Percentiles rank a stretch among this genome's conserved stretches.
Conservation (phyloP, 2,329 filamentous ascomycete genomes). For the Cordyceps cateniannulata region DNA sequence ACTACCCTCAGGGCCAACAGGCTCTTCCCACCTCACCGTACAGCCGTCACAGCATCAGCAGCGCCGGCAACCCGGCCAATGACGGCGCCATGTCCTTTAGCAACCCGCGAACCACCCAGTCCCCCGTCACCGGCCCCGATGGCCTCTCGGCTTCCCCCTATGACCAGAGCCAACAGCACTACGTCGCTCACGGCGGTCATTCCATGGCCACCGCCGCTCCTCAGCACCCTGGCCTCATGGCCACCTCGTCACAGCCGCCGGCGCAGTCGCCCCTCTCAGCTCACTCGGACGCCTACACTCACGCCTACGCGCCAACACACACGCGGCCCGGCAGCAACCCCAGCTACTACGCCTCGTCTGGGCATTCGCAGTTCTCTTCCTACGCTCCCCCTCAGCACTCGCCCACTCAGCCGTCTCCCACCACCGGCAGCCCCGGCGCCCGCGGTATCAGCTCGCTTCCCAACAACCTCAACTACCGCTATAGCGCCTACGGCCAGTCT, state of each 20-base stretch:
- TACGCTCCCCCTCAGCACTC: slow-evolving; percentile 33
- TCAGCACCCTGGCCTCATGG: slow-evolving; percentile 3
- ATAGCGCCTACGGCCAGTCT: slow-evolving; percentile 42
- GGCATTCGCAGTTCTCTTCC: slow-evolving; percentile 38
- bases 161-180: slow-evolving; percentile 57
- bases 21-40: slow-evolving; percentile 23
- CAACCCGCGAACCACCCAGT: slow-evolving; percentile 29
- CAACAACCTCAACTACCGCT: slow-evolving; percentile 26
- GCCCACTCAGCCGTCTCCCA: slow-evolving; percentile 40
- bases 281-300: slow-evolving; percentile 11
- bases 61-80: slow-evolving; percentile 6
- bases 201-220: slow-evolving; percentile 8
- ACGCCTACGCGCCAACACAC: slow-evolving; percentile 38
- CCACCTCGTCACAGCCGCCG: slow-evolving; percentile 20
- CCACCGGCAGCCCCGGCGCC: slow-evolving; percentile 33
- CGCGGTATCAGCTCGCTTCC: slow-evolving; percentile 8
- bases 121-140: slow-evolving; percentile 51
- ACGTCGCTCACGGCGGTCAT: slow-evolving; percentile 28
- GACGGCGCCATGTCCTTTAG: slow-evolving; percentile 37
- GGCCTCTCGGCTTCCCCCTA: slow-evolving; percentile 61
- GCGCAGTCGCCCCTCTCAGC: slow-evolving; percentile 26
- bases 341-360: slow-evolving; percentile 53
- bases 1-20: slow-evolving; percentile 17
- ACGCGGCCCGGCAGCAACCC: slow-evolving; percentile 49
- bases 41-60: slow-evolving; percentile 21